Evolutionary conservation across 352 stramenopile genomes (phyloP), one percentile per base, ranked within the genome.

Genomic region (Stephanocyclus meneghinianus): DNA sequence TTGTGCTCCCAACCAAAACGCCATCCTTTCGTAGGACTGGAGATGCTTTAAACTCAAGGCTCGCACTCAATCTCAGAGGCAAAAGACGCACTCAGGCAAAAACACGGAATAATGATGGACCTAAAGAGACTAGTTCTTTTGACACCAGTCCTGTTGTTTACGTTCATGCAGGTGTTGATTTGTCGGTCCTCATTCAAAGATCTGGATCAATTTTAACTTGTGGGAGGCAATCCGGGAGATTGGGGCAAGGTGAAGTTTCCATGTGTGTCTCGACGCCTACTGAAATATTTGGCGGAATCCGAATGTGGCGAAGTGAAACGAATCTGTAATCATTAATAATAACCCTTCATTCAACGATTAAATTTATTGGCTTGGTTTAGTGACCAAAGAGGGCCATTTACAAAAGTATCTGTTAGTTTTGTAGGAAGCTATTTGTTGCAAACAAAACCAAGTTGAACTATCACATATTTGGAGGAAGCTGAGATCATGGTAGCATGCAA

Each of bases 181-280:
- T 75, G 21, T 84, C 82, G 26, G 74, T 87, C 4, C 73, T 91
- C 42, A 74, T 89, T 26, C 70, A 61, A 9, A 62, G 74, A 15
- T 75, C 63, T 56, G 85, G 85, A 7, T 63, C 76, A 35, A 83
- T 91, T 35, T 56, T 85, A n/a, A 86, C 83, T 1, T 91, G 84
- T 80, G 85, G 85, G 26, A 79, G 78, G 60, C 42, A 61, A 63
- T 89, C 82, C 8, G 85, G 85, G n/a, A 60, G 83, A 50, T 71
- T 91, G 8, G 82, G 82, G 35, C 69, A 85, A 53, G 83, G 85
- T 32, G 74, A 86, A 74, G 56, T 81, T 47, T 62, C 26, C 2
- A 59, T 57, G 15, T 55, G 88, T 77, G 56, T 82, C 15, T 7
- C 48, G 26, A 59, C 26, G 2, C 82, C 85, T 10, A 61, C 63